Conservation (phyloP, 257 asterid species). For the Coffea eugenioides region DNA sequence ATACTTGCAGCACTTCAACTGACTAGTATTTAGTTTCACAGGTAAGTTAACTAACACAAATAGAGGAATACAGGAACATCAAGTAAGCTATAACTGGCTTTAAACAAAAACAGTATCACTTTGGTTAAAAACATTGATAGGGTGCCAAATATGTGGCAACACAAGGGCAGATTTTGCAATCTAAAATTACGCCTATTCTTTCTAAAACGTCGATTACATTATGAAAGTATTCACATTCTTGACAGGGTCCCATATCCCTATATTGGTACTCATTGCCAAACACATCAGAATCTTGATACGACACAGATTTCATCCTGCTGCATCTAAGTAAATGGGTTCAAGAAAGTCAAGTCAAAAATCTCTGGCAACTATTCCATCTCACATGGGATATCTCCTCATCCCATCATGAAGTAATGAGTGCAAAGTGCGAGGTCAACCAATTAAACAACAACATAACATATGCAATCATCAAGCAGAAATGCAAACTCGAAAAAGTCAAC, state of each 20-base stretch:
- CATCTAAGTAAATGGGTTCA: background rate
- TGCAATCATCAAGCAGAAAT: background rate
- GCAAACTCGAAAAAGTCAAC: background rate
- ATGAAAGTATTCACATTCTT: background rate
- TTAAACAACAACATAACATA: background rate
- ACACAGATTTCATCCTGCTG: background rate
- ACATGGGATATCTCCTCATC: background rate
- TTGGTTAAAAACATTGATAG: background rate
- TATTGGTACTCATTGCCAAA: background rate
- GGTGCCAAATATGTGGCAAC: background rate
- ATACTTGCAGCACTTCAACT: background rate
- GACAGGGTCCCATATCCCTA: too few relatives aligned
- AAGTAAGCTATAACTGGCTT: too few relatives aligned
- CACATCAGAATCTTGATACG: background rate
- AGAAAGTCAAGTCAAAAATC: background rate
- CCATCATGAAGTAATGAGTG: background rate
- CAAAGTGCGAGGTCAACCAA: background rate
- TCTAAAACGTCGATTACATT: too few relatives aligned
- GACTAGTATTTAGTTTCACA: background rate
- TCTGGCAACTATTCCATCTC: background rate
- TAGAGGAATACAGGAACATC: too few relatives aligned
- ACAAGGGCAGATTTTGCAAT: background rate
- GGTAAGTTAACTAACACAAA: background rate
- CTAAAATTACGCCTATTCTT: background rate
- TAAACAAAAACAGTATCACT: background rate